These are phyloP conservation scores for Pseudozyma tsukubaensis DNA, from an alignment of 1,284 basidiomycete genomes.

Conservation along the genomic window DNA sequence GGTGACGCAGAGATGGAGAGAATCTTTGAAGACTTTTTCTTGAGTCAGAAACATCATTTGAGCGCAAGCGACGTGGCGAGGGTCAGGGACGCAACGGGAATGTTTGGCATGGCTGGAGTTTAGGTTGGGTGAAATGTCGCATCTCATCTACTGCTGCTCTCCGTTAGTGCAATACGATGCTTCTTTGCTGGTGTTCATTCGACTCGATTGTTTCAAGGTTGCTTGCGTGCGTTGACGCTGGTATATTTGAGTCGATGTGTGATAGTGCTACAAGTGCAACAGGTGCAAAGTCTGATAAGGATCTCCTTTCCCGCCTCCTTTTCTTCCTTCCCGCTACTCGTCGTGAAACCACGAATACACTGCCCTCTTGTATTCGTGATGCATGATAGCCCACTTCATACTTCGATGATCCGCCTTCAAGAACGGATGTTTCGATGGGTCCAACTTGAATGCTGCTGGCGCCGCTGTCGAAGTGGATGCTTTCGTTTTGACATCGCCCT, in stretches of 20 bases:
- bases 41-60: constrained; percentile 62
- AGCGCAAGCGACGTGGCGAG: constrained; percentile 63
- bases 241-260: constrained; percentile 2
- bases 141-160: too few relatives aligned
- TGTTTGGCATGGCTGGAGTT: constrained; percentile 63
- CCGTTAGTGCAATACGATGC: not conserved
- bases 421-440: constrained; percentile 28
- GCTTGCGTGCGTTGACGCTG: not conserved
- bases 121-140: constrained; percentile 6
- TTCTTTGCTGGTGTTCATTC: not conserved
- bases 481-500: not conserved
- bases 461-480: not conserved
- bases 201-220: not conserved
- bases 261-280: constrained; percentile 7
- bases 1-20: constrained; percentile 64
- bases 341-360: constrained; percentile 30
- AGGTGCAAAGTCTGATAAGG: too few relatives aligned
- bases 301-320: constrained; percentile 2
- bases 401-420: constrained; percentile 38
- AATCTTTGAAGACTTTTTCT: constrained; percentile 67
- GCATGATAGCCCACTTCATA: constrained; percentile 54
- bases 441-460: constrained; percentile 22
- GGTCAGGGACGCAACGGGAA: constrained; percentile 62
- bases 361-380: constrained; percentile 42
- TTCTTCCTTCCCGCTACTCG: not conserved